These are phyloP conservation scores for Oryza meyeriana DNA, from an alignment of 176 grass and related monocot species.

Conservation along the genomic window DNA sequence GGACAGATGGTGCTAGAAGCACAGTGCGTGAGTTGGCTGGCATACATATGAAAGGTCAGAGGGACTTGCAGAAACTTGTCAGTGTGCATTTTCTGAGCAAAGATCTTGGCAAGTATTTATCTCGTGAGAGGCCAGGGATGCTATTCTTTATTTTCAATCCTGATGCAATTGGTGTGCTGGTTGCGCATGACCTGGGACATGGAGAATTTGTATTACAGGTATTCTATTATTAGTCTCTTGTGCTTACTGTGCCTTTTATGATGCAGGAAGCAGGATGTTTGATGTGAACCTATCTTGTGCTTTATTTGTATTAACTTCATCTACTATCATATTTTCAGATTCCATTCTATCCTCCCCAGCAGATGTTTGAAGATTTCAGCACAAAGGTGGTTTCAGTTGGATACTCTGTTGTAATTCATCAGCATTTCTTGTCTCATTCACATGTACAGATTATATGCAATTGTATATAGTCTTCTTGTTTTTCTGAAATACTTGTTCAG, in stretches of 20 bases:
- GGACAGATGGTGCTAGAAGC: constrained; percentile 76
- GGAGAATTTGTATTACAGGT: constrained; percentile 96
- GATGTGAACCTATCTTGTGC: not conserved
- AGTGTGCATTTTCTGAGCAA: constrained; percentile 87
- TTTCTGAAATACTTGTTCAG: not conserved
- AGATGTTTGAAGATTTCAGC: constrained; percentile 83
- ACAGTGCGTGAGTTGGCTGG: constrained; percentile 63
- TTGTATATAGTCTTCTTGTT: not conserved
- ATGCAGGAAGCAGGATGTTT: not conserved
- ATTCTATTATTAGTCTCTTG: not conserved
- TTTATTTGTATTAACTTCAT: constrained; percentile 6
- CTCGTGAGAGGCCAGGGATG: constrained; percentile 79
- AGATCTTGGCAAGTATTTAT: constrained; percentile 81
- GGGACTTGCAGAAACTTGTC: constrained; percentile 74
- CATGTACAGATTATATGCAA: not conserved
- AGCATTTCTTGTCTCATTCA: not conserved
- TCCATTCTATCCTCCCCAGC: constrained; percentile 94
- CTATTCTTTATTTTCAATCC: constrained; percentile 93
- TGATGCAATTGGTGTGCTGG: constrained; percentile 72
- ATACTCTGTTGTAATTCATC: constrained; percentile 14
- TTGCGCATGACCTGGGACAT: constrained; percentile 90
- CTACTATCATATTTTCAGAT: constrained; percentile 58
- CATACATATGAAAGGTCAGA: constrained; percentile 84
- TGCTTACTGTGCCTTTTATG: not conserved
- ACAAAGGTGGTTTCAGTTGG: constrained; percentile 52